These are phyloP conservation scores for Globisporangium nagaii DNA, from an alignment of 352 stramenopile species.

Conservation along the genomic window DNA sequence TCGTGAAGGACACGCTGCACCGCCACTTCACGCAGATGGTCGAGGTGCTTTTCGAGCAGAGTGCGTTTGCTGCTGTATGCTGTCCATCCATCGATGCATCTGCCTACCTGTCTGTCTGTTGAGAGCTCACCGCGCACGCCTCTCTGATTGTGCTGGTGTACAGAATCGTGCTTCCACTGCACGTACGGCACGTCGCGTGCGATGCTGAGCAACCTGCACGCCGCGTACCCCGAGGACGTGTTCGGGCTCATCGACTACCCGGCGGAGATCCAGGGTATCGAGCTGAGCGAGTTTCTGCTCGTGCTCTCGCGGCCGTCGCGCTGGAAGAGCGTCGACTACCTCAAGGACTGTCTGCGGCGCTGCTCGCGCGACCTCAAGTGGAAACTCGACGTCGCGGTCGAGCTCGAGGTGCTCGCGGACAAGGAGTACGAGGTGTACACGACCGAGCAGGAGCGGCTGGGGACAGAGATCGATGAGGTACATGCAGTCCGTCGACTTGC, in stretches of 20 bases:
- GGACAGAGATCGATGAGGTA: slow-evolving; percentile 75
- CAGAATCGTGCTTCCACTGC: slow-evolving; percentile 63
- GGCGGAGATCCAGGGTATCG: slow-evolving; percentile 44
- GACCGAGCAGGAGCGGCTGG: slow-evolving; percentile 38
- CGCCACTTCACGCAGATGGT: slow-evolving; percentile 52
- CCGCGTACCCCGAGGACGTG: slow-evolving; percentile 43
- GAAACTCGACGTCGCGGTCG: slow-evolving; percentile 63
- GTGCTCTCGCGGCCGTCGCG: slow-evolving; percentile 49
- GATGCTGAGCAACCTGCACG: slow-evolving; percentile 45
- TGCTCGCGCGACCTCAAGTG: slow-evolving; percentile 77
- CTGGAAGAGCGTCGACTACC: slow-evolving; percentile 79
- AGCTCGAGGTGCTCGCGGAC: slow-evolving; percentile 67
- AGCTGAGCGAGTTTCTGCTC: slow-evolving; percentile 59
- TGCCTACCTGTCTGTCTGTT: background rate
- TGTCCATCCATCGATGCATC: background rate
- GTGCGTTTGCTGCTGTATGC: no score
- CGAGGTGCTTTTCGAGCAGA: slow-evolving; percentile 67
- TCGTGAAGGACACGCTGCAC: slow-evolving; percentile 45
- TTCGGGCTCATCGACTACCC: slow-evolving; percentile 79
- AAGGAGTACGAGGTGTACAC: slow-evolving; percentile 50
- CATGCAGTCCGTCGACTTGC: background rate
- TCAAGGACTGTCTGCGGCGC: slow-evolving; percentile 68
- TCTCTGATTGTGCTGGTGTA: background rate
- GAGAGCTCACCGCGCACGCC: background rate
- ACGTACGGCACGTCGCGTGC: slow-evolving; percentile 50